Conservation (phyloP, 306 rosid genomes). For the Vicia villosa region DNA sequence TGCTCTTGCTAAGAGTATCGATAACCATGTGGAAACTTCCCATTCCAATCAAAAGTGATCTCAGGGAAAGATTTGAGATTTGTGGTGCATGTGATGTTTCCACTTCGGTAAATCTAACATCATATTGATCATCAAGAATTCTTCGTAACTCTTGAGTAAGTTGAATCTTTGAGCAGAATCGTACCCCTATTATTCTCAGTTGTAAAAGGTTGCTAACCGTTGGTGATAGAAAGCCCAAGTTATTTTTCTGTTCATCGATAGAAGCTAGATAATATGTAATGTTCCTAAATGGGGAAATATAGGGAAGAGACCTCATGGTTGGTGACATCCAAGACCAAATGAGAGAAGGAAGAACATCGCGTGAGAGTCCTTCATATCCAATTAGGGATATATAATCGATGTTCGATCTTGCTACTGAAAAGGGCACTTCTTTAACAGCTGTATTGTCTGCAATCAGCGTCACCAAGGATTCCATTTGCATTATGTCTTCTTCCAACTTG, state of each 20-base stretch:
- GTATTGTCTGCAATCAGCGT: no score
- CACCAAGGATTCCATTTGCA: no score
- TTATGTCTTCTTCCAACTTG: no score
- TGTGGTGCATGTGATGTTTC: neutral
- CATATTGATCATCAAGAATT: neutral
- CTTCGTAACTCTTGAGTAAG: neutral
- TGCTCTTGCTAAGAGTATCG: slow-evolving; percentile 17
- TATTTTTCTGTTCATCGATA: neutral
- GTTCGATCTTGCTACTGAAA: neutral
- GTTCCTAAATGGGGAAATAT: neutral
- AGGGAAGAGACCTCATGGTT: neutral
- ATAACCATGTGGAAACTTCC: neutral
- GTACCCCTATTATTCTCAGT: slow-evolving; percentile 3
- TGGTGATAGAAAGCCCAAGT: neutral
- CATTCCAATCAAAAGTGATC: slow-evolving; percentile 24
- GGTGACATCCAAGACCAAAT: slow-evolving; percentile 44
- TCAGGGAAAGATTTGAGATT: neutral
- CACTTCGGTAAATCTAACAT: neutral
- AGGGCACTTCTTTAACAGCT: no score
- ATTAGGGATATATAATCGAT: neutral
- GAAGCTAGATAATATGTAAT: neutral
- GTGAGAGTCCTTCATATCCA: neutral
- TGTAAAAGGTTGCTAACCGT: neutral
- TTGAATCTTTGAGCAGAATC: neutral
- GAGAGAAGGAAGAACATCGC: slow-evolving; percentile 20